These are phyloP conservation scores for Chiua virens DNA, from an alignment of 768 basidiomycete species.

Conservation along the genomic window DNA sequence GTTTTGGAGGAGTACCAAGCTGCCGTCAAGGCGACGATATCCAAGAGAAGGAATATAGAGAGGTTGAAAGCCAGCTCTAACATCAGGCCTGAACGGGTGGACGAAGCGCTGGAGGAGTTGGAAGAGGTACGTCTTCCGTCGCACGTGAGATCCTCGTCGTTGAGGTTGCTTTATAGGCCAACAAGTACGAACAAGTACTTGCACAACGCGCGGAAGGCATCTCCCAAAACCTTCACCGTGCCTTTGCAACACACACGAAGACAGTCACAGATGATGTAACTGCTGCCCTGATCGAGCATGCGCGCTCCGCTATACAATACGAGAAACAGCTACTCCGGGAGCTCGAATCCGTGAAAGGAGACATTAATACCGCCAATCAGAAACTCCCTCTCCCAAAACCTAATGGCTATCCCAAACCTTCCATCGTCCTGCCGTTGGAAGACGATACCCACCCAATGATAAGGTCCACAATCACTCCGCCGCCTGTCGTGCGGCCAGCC, in stretches of 20 bases:
- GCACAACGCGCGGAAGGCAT: slow-evolving; percentile 89
- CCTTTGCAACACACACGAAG: slow-evolving; percentile 80
- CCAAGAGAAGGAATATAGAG: slow-evolving; percentile 89
- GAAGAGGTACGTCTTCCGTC: slow-evolving; percentile 65
- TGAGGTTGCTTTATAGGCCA: slow-evolving; percentile 56
- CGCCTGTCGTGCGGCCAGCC: slow-evolving; percentile 20
- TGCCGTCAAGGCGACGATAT: slow-evolving; percentile 91
- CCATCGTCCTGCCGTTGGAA: slow-evolving; percentile 61
- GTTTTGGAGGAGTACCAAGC: slow-evolving; percentile 94
- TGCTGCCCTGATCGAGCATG: slow-evolving; percentile 88
- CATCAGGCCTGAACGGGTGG: slow-evolving; percentile 82
- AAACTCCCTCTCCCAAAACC: slow-evolving; percentile 48
- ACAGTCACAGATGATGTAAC: slow-evolving; percentile 91
- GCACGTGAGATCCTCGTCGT: not conserved
- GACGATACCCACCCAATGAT: slow-evolving; percentile 45
- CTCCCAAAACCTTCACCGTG: slow-evolving; percentile 87
- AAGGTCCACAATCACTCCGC: slow-evolving; percentile 20
- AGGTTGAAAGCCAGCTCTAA: slow-evolving; percentile 82
- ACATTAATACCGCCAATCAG: slow-evolving; percentile 68
- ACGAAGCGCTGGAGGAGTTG: slow-evolving; percentile 89
- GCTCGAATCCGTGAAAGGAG: slow-evolving; percentile 78
- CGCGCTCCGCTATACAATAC: slow-evolving; percentile 87
- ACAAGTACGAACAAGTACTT: slow-evolving; percentile 84
- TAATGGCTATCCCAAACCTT: slow-evolving; percentile 59
- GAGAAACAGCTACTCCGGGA: slow-evolving; percentile 88